Percentiles rank a stretch among this genome's conserved stretches.
phyloP scores from a whole-genome alignment of 306 rosid species.

The Betula pendula region DNA sequence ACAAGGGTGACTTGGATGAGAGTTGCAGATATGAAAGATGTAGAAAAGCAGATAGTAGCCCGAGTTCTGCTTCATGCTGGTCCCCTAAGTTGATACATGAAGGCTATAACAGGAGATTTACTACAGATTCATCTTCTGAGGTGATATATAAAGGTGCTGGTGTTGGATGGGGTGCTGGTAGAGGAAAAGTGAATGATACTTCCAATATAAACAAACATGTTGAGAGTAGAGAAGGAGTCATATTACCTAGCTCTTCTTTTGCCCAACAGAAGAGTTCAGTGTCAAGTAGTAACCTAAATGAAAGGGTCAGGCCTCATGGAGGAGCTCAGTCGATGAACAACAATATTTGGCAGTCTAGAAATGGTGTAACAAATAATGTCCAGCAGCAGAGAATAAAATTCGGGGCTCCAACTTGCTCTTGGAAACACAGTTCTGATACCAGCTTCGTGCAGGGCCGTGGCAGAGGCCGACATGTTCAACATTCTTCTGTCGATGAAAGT shows the following conservation, averaged over 20 bases:
- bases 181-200: slow-evolving; percentile 23
- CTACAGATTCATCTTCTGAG: slow-evolving; percentile 8
- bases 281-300: not conserved
- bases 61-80: too few relatives aligned
- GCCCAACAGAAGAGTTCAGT: not conserved
- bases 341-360: slow-evolving; percentile 12
- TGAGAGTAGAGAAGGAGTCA: not conserved
- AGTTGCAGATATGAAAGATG: too few relatives aligned
- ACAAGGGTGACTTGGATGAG: too few relatives aligned
- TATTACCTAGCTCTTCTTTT: not conserved
- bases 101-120: slow-evolving; percentile 11
- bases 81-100: not conserved
- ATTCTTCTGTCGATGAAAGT: not conserved
- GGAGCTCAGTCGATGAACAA: slow-evolving; percentile 1
- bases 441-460: not conserved
- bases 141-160: slow-evolving; percentile 22
- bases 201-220: not conserved
- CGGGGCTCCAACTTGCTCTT: not conserved
- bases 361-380: not conserved
- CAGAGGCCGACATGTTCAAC: not conserved
- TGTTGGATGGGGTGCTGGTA: slow-evolving; percentile 40
- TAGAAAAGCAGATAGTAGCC: too few relatives aligned
- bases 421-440: not conserved
- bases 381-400: not conserved
- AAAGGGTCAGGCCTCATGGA: not conserved